phyloP scores from a whole-genome alignment of 169 alveolate species.

The Babesia ovata region DNA sequence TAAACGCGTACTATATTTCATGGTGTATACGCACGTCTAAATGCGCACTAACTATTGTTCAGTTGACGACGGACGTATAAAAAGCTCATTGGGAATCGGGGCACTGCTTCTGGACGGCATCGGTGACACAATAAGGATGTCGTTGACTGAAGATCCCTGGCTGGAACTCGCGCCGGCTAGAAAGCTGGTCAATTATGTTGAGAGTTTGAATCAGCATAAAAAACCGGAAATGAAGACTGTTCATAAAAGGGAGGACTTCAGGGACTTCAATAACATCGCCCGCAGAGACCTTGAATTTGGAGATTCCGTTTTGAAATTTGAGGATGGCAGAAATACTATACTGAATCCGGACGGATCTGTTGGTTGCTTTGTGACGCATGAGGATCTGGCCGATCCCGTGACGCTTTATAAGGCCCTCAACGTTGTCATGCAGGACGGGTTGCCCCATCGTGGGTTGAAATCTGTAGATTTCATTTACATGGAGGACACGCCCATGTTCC shows the following conservation, averaged over 20 bases:
- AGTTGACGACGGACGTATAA: conserved; percentile 83
- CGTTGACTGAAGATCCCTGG: conserved; percentile 88
- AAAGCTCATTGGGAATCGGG: conserved; percentile 84
- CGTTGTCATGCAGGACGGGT: conserved; percentile 46
- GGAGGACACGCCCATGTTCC: conserved; percentile 50
- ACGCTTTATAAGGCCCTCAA: conserved; percentile 62
- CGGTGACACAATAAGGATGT: conserved; percentile 86
- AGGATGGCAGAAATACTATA: conserved; percentile 12
- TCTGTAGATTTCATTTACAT: conserved; percentile 51
- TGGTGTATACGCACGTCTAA: background rate
- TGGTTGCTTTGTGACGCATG: conserved; percentile 38
- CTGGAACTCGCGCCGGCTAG: conserved; percentile 74
- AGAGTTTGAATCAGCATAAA: conserved; percentile 7
- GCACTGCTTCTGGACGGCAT: conserved; percentile 83
- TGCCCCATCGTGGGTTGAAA: conserved; percentile 47
- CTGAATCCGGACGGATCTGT: conserved; percentile 68
- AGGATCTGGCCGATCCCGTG: conserved; percentile 43
- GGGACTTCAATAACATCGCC: conserved; percentile 63
- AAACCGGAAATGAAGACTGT: conserved; percentile 11
- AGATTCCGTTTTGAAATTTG: conserved; percentile 36
- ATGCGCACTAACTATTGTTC: background rate
- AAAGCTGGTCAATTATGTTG: conserved; percentile 47
- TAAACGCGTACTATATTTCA: no score
- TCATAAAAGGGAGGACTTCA: conserved; percentile 8
- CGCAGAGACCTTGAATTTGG: conserved; percentile 66